Base-by-base conservation (phyloP, 2,329 filamentous ascomycete genomes). In the Fusarium nisikadoi region DNA sequence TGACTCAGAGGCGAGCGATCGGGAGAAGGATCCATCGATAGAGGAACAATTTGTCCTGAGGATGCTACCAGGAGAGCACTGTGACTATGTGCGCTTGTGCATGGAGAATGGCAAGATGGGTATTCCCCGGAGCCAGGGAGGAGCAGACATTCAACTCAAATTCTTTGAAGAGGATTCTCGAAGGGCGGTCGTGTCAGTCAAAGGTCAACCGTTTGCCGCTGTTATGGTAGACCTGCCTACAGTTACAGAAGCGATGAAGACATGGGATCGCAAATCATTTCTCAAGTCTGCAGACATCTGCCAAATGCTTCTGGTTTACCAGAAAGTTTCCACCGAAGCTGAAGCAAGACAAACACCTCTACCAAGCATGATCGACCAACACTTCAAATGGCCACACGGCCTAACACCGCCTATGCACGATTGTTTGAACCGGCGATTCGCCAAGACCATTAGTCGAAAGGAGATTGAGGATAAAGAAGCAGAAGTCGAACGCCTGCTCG, bases 1-100 rank as follows among this genome's bases (percentile, higher is more conserved):
- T 82, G 96, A 99, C 80, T 98, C 95, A 6, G 96, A 98, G 81
- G 94, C 95, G 17, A 96, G 94, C 61, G 96, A 98, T 78, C 90
- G 92, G 19, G 96, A 99, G 81, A 82, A 85, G 14, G 96, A 99
- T 77, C 96, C 96, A 1, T 88, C 92, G 2, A 93, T 97, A 68
- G 95, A 98, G 81, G 93, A 95, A 77, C 92, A 97, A 72, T 94
- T 98, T 73, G 87, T 99, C 13, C 82, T 99, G 68, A 93, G 96
- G 66, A 97, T 98, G 93, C 81, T 91, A 60, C 93, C 94, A 0
- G 95, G 94, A 1, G 90, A 93, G 35, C 93, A 98, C 81, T 93
- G 93, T 79, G 93, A 98, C 29, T 94, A 95, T 77, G 84, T 99
- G 31, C 89, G 91, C 42, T 88, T 91, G 68, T 90, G 91, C 27